These are phyloP conservation scores for Pichia eremophila DNA, from an alignment of 805 yeast genomes.

Conservation along the genomic window DNA sequence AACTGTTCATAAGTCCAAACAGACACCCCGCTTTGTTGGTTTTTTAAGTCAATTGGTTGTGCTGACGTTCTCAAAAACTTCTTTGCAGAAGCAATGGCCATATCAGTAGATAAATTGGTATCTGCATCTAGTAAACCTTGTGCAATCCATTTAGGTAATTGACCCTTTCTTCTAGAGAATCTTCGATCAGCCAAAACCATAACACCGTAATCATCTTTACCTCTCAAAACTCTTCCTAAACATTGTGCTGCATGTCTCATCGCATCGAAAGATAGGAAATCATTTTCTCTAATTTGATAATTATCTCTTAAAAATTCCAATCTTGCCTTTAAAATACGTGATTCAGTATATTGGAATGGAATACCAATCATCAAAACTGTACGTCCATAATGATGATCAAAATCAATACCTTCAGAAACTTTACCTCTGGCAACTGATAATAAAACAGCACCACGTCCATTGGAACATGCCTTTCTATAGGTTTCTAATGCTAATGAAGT, in stretches of 20 bases:
- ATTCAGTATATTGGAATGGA: conserved; percentile 97
- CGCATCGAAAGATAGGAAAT: conserved; percentile 94
- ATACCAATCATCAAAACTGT: conserved; percentile 98
- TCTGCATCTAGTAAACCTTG: conserved; percentile 91
- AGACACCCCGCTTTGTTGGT: conserved; percentile 79
- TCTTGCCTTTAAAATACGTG: conserved; percentile 90
- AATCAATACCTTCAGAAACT: conserved; percentile 98
- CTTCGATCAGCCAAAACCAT: conserved; percentile 97
- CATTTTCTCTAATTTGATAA: conserved; percentile 86
- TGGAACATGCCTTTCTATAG: conserved; percentile 90
- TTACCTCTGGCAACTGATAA: conserved; percentile 98
- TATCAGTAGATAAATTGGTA: conserved; percentile 85
- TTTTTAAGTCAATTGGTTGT: conserved; percentile 82
- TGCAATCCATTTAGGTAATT: conserved; percentile 94
- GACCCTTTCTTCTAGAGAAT: conserved; percentile 75
- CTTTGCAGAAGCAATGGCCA: conserved; percentile 93
- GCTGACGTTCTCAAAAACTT: conserved; percentile 89
- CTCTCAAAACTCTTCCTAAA: conserved; percentile 91
- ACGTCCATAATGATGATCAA: conserved; percentile 96
- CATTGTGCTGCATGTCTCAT: conserved; percentile 99
- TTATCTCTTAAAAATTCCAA: conserved; percentile 89
- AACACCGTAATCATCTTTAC: conserved; percentile 97
- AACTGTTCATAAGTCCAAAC: conserved; percentile 82
- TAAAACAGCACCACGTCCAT: conserved; percentile 95
- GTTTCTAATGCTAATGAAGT: conserved; percentile 93